Evolutionary conservation across 2,329 filamentous ascomycete species (phyloP), one percentile per base, ranked within the genome.

Genomic region (Colletotrichum theobromicola): DNA sequence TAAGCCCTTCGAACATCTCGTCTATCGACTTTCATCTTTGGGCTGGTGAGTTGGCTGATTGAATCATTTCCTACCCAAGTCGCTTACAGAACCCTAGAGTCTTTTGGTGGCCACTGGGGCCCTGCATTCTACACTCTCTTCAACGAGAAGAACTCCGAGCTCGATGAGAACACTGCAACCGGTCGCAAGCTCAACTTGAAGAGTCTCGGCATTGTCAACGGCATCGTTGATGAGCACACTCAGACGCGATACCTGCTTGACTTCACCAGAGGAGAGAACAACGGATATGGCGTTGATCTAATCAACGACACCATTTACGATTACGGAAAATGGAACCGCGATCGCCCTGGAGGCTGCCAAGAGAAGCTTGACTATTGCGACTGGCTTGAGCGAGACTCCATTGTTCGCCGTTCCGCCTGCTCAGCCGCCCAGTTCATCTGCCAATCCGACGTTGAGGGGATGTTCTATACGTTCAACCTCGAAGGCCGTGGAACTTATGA

Each of bases 401-500:
- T 69, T 10, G 57, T 69, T 35, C 57, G 67, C 1, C 37, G 67
- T 0, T 69, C 67, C 0, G 57, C 57, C 1, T 69, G 67, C 42
- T 69, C 67, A 10, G 67, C 67, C 0, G 67, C 67, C 0, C 67
- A 69, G 13, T 63, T 55, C 15, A 69, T 69, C 12, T 69, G 67
- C 1, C 67, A 69, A 75, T 86, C 87, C 60, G 84, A 88, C 8
- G 86, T 87, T 2, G 85, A 88, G 62, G 87, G 89, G 26, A 85
- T 82, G 21, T 90, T 88, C 77, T 87, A 87, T 64, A 67, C 65
- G 2, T 67, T 67, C 34, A 67, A 67, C 13, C 10, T 60, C 0
- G 65, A 67, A 10, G 65, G 53, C 0, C 53, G 65, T 18, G 65
- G 65, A 13, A 67, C 65, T 7, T 67, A 67, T 13, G 65, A 67